A percentile compares a stretch with the other conserved stretches of the same genome.
phyloP scores from a whole-genome alignment of 108 stramenopile species.

The Nitzschia sp. region DNA sequence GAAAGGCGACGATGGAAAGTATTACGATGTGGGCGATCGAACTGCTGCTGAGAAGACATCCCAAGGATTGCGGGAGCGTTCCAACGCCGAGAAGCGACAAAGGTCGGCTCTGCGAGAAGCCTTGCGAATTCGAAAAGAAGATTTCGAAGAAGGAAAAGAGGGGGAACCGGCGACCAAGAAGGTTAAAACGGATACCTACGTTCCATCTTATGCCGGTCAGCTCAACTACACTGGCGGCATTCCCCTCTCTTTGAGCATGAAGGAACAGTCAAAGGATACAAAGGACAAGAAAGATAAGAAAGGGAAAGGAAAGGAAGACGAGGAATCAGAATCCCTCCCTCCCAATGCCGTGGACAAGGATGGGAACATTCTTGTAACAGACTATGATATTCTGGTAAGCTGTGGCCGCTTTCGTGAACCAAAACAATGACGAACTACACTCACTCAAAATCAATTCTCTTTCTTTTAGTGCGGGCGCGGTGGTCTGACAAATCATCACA shows the following conservation, averaged over 20 bases:
- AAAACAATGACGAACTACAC: too few relatives aligned
- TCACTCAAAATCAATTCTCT: too few relatives aligned
- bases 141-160: conserved; percentile 21
- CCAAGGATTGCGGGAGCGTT: conserved; percentile 73
- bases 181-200: conserved; percentile 13
- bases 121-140: conserved; percentile 37
- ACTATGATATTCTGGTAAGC: conserved; percentile 52
- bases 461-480: conserved; percentile 33
- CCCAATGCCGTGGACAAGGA: conserved; percentile 54
- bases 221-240: conserved; percentile 34
- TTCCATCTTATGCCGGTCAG: conserved; percentile 9
- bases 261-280: conserved; percentile 15
- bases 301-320: conserved; percentile 7
- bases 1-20: conserved; percentile 59
- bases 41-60: conserved; percentile 67
- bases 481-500: conserved; percentile 82
- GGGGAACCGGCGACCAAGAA: conserved; percentile 22
- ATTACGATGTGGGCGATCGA: conserved; percentile 76
- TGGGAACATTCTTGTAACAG: conserved; percentile 57
- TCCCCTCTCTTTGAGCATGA: conserved; percentile 37
- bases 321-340: conserved; percentile 34
- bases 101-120: conserved; percentile 43
- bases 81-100: conserved; percentile 60
- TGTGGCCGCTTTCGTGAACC: too few relatives aligned
- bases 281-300: conserved; percentile 16